Evolutionary conservation across 2,329 filamentous ascomycete genomes (phyloP), one percentile per base, ranked within the genome.

Genomic region (Nothophaeocryptopus gaeumannii): DNA sequence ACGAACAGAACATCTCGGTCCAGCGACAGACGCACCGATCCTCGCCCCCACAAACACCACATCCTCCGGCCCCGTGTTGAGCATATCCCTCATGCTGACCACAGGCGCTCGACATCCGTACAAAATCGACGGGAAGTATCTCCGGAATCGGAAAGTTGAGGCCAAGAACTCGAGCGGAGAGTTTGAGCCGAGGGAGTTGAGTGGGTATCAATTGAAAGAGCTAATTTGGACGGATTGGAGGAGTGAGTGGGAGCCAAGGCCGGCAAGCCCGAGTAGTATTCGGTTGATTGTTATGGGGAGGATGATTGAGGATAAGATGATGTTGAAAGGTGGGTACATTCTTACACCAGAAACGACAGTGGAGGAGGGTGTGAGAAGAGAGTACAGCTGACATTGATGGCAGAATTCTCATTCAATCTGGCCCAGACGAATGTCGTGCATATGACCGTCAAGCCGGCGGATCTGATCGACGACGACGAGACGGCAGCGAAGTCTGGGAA

Each of bases 151-250:
- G 52, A 88, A 86, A 60, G 88, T 96, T 46, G 80, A 80, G 40
- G 86, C 93, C 1, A 85, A 89, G 14, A 84, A 85, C 30, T 72
- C 80, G 51, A 26, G 4, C 4, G 83, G 82, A 30, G 77, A 72
- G 54, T 68, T 69, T 37, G 89, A 96, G 65, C 90, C 90, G 1
- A 91, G 89, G 66, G 88, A 85, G 66, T 89, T 97, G 72, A 95
- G 88, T 59, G 86, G 96, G 43, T 96, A 96, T 68, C 95, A 89
- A 2, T 74, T 97, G 58, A 96, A 96, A 72, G 90, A 96, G 73
- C 75, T 96, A 65, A 96, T 97, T 67, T 81, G 93, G 74, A 80
- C 89, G 62, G 91, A 96, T 69, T 97, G 92, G 92, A 80, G 89
- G 60, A 40, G 60, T 77, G 82, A 96, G 67, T 96, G 92, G 92